Conservation (phyloP, 2,329 filamentous ascomycete species). For the Microcyclospora pomicola region DNA sequence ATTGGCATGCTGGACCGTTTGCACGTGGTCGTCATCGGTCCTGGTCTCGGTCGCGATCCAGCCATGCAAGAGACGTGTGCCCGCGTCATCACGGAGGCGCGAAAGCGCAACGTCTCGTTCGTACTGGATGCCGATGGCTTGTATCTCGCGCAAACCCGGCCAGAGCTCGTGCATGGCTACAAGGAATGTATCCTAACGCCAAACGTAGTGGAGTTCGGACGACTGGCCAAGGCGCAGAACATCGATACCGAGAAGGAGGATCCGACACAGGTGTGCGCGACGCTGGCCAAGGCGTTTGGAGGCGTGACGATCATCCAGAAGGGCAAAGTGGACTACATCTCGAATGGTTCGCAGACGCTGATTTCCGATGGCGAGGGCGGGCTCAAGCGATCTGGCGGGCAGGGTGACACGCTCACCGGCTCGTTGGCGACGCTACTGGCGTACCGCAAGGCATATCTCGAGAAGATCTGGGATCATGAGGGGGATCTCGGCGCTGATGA, state of each 20-base stretch:
- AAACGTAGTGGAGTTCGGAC: conserved; percentile 83
- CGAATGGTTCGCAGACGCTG: conserved; percentile 62
- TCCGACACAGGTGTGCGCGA: conserved; percentile 47
- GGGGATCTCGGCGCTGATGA: conserved; percentile 42
- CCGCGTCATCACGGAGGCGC: conserved; percentile 64
- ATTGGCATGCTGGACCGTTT: conserved; percentile 71
- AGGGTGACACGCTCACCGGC: conserved; percentile 90
- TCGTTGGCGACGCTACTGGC: conserved; percentile 75
- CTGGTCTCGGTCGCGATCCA: conserved; percentile 76
- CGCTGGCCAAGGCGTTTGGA: conserved; percentile 61
- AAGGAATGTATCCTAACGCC: conserved; percentile 77
- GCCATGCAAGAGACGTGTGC: conserved; percentile 81
- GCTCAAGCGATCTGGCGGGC: conserved; percentile 78
- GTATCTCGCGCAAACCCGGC: conserved; percentile 59
- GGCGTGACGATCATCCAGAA: conserved; percentile 91
- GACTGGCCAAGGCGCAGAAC: conserved; percentile 62
- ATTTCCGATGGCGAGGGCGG: conserved; percentile 68
- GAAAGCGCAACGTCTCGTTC: conserved; percentile 57
- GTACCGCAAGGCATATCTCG: conserved; percentile 77
- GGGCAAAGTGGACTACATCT: conserved; percentile 68
- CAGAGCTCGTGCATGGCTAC: conserved; percentile 68
- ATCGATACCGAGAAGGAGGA: conserved; percentile 44
- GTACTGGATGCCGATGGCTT: conserved; percentile 89
- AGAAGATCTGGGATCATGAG: conserved; percentile 59
- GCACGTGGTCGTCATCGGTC: conserved; percentile 85